Evolutionary conservation across 1,284 basidiomycete genomes (phyloP).

Genomic region (Papiliotrema fonsecae): DNA sequence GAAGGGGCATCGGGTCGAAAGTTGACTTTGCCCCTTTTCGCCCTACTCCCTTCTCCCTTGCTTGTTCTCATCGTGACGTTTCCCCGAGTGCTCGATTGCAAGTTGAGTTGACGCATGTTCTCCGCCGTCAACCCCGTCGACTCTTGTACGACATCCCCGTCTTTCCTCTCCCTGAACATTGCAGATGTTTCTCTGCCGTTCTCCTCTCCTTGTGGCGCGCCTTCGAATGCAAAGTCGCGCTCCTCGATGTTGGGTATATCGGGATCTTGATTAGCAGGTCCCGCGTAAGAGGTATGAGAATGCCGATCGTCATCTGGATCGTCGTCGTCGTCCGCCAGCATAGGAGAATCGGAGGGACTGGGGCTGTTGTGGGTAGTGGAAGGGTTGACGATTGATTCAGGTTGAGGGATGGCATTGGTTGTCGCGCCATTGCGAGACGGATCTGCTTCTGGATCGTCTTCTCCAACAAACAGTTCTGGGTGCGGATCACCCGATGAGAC

Average conservation of each 20-base stretch:
- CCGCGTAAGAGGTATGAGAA: conserved; percentile 9
- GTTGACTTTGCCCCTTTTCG: not conserved
- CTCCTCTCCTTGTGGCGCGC: not conserved
- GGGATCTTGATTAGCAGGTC: conserved; percentile 31
- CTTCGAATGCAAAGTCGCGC: not conserved
- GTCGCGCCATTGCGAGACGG: no score
- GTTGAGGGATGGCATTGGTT: no score
- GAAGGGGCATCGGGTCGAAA: not conserved
- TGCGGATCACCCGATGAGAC: no score
- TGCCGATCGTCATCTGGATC: not conserved
- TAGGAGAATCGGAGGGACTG: not conserved
- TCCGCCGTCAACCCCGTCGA: conserved; percentile 1
- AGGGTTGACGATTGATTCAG: not conserved
- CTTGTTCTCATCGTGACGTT: not conserved
- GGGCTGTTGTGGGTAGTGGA: not conserved
- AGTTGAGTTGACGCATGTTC: conserved; percentile 3
- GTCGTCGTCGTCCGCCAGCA: not conserved
- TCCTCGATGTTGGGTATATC: conserved; percentile 30
- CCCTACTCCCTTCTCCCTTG: not conserved
- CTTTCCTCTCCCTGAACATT: conserved; percentile 2
- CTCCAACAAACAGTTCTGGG: no score
- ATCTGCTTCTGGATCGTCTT: no score
- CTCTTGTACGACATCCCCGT: not conserved
- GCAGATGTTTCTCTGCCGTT: not conserved
- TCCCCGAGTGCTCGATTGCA: not conserved